Evolutionary conservation across 805 yeast genomes (phyloP), one percentile per base, ranked within the genome.

Genomic region (Saccharomycopsis selenospora): DNA sequence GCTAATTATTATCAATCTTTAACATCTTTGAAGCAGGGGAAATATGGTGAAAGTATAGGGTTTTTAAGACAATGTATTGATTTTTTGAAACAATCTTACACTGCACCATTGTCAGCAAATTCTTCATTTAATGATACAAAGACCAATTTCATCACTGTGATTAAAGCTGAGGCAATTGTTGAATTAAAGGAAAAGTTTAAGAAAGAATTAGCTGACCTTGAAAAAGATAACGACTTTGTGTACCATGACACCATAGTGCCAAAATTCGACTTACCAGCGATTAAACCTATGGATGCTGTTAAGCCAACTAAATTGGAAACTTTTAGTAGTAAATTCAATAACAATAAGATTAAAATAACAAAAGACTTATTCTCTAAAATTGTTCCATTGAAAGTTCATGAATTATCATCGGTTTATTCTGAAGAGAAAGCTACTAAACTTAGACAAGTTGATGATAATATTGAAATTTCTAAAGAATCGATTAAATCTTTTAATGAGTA

Each of bases 151-250:
- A 18, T 27, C n/a, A 46, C 49, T 13, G 10, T 40, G 13, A 63
- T 56, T 26, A 71, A 69, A 45, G 59, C 59, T 30, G 64, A 63
- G 18, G 52, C 57, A 1, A 59, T 65, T 36, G 61, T 64, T 36
- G 60, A 65, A 2, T 48, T 64, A 3, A 53, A 63, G 3, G 72
- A 69, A 14, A 64, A 62, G 13, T 28, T 59, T 45, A 59, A 59
- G 22, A 51, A 59, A 7, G 68, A 71, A 43, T 53, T 68, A 11
- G 62, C 61, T 24, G 56, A 63, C 2, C 57, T 86, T 56, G 79
- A 75, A 23, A 88, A 85, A 56, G 98, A 91, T 60, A 91, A 91
- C 59, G 97, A 91, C 61, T 82, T 79, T 57, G 86, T 91, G 30
- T 91, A 86, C 60, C 95, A 93, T 63, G 91, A 84, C 18, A 58